Percentiles rank a stretch among this genome's conserved stretches.
Evolutionary conservation across 2,329 filamentous ascomycete genomes (phyloP).

Genomic region (Malbranchea cinnamomea): DNA sequence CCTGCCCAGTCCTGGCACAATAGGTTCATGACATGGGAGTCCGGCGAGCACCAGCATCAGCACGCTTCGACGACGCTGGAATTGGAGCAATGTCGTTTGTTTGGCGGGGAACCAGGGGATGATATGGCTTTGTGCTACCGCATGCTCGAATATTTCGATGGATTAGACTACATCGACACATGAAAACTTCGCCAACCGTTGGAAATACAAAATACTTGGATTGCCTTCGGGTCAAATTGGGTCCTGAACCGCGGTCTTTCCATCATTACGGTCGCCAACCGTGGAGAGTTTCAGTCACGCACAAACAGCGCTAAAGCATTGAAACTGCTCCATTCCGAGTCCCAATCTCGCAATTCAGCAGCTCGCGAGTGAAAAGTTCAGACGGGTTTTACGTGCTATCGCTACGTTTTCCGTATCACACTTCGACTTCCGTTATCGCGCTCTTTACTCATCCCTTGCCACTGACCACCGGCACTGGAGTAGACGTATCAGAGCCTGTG

Average conservation of each 20-base stretch:
- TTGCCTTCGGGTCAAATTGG: no score
- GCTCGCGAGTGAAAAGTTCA: no score
- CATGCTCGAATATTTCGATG: constrained; percentile 36
- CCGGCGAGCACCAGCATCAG: constrained; percentile 18
- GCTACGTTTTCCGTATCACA: no score
- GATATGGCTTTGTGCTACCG: constrained; percentile 31
- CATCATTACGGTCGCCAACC: no score
- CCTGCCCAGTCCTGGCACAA: constrained; percentile 29
- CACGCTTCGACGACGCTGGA: constrained; percentile 19
- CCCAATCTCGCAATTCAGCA: no score
- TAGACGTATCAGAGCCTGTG: constrained; percentile 19
- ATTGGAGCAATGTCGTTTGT: constrained; percentile 30
- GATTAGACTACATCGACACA: constrained; percentile 33
- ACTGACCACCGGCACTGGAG: constrained; percentile 13
- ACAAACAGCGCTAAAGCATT: no score
- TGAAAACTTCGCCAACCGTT: no score
- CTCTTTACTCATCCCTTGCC: background rate
- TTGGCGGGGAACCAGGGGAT: constrained; percentile 31
- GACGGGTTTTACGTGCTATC: no score
- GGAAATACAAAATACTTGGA: no score
- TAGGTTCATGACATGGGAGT: constrained; percentile 27
- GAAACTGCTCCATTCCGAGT: no score
- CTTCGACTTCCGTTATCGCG: background rate
- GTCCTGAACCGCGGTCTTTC: no score
- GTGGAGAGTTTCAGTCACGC: no score